Base-by-base conservation (phyloP, 208 protist species). In the Acanthamoeba healyi region DNA sequence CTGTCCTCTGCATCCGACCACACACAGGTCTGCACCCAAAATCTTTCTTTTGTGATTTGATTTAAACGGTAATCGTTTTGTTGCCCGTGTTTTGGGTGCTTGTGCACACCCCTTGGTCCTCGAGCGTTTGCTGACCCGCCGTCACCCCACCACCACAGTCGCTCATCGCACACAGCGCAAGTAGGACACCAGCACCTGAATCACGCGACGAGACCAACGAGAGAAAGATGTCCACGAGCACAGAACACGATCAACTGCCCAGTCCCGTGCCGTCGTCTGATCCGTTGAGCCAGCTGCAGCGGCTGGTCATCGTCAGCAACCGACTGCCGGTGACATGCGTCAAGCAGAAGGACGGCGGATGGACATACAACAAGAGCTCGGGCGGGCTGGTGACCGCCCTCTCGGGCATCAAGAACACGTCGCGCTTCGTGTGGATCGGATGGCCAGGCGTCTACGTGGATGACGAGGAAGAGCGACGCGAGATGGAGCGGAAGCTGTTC, bases 231-330 rank as follows among this genome's bases (percentile, higher is more conserved):
- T 42, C 67, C 19, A 67, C 58, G 58, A 77, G 67, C 67, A 77
- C 67, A 7, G 67, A 77, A 36, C 67, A 77, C 34, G 67, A 77
- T 17, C 67, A 77, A 44, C 9, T 77, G 67, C 67, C 67, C 38
- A 77, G 67, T 17, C 67, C 67, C 22, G 9, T 19, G 65, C 65
- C 65, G 3, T 44, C 29, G 2, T 44, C 36, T 1, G 67, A 77
- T n/a, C 15, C 67, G 3, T n/a, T 77, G 67, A 77, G 67, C 67
- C 67, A 38, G 38, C 38, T 77, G 67, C 77, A 91, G 34, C 58
- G 95, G 67, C 82, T 96, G 26, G 89, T 96, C 14, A 94, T 96
- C 36, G 90, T 96, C 26, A 94, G 86, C 29, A 96, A 96, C 91
- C 93, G 95, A 67, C 65, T 96, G 32, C 95, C 95, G 42, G 94